Base-by-base conservation (phyloP, 75 land plant species). In the Picea sitchensis region DNA sequence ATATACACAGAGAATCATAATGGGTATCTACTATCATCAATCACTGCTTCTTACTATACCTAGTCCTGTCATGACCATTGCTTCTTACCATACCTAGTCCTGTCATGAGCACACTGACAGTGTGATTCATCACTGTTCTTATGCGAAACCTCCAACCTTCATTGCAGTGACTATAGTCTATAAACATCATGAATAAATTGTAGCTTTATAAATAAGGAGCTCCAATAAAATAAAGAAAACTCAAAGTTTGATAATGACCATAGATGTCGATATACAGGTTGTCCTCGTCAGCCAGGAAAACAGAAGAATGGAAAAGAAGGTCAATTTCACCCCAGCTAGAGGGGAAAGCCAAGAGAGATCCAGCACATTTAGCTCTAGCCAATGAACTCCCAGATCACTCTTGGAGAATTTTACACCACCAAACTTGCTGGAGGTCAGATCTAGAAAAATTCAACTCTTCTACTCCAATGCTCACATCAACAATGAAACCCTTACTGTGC, bases 181-280 rank as follows among this genome's bases (percentile, higher is more conserved):
- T 18, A 36, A 13, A 36, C 44, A 36, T 0, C 38, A 9, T 51
- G 56, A 51, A 51, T 51, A 51, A 51, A 51, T 0, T 47, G 8
- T 47, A 6, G 38, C 38, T 36, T 36, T 36, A 36, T 36, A 36
- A 36, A 36, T 36, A 36, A 36, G 1, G 44, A 41, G 44, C 5
- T 41, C 5, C 0, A 41, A 4, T 9, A 54, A 13, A 21, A 7
- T 12, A 30, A 75, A 23, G 13, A n/a, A 51, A 56, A 51, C n/a
- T 4, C 13, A 54, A 23, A 26, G 61, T 5, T 38, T 26, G 23
- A 17, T 4, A 17, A 13, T 60, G 2, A 88, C 92, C 92, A 62
- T 83, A 75, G 32, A 88, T 59, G 38, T 91, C 92, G 14, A 86
- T 38, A 76, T 75, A 65, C 0, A 86, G 88, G n/a, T 67, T 8